Base-by-base conservation (phyloP, 176 grass and related monocot genomes). In the Phyllostachys edulis region DNA sequence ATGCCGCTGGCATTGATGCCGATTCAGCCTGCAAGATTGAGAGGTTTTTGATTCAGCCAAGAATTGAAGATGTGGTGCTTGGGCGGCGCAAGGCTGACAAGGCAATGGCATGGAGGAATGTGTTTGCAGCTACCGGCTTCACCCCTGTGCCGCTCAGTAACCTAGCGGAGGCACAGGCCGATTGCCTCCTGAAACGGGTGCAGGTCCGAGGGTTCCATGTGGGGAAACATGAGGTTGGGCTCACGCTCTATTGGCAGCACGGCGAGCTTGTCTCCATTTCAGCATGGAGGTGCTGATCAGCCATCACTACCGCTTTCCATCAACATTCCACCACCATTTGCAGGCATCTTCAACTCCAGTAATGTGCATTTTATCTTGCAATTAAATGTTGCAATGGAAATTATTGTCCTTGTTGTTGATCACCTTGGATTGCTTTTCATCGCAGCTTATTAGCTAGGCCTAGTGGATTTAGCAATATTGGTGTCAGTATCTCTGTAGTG, bases 191-290 rank as follows among this genome's bases (percentile, higher is more conserved):
- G 42, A 92, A 94, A 81, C 90, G 92, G 70, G 92, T 93, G 80
- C 95, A 88, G 45, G 90, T 97, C 68, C 91, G 86, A 47, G 95
- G 92, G 4, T 97, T 97, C 81, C 90, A 94, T 18, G 92, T 97
- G 54, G 90, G 94, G 88, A 97, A 90, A 46, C 78, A 84, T 1
- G 90, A 87, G 46, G 79, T 69, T 51, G 90, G 84, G 17, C 90
- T 97, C 61, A 77, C 81, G 16, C 93, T 97, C 61, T 91, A 64
- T 34, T 97, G 95, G 95, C 95, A 94, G 65, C 84, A 37, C 0
- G 82, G 82, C 0, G 95, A 97, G 84, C 87, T 97, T 14, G 89
- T 91, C 56, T 93, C 95, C 2, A 71, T 97, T 27, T 91, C 95
- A 13, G 85, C 92, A n/a, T 97, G 95, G 95, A 86, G 82, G 71